These are phyloP conservation scores for Goffeauzyma gilvescens DNA, from an alignment of 768 basidiomycete species.

Conservation along the genomic window DNA sequence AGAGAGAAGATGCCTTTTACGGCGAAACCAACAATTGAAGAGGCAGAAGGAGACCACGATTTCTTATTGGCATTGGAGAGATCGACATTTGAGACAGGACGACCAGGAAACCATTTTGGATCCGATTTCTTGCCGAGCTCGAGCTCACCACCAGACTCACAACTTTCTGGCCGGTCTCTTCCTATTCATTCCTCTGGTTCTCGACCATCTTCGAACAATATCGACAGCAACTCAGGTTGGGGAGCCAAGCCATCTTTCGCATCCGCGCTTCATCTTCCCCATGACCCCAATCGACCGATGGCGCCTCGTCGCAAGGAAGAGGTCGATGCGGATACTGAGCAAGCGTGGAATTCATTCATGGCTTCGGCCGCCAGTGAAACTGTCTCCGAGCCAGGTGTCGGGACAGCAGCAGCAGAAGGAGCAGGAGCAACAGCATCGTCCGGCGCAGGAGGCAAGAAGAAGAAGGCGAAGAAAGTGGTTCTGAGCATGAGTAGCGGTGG, in stretches of 20 bases:
- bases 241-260: too few species aligned
- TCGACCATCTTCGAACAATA: too few species aligned
- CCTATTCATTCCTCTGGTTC: too few species aligned
- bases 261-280: too few species aligned
- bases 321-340: constrained; percentile 20
- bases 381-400: background rate
- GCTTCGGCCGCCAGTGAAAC: background rate
- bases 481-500: constrained; percentile 12
- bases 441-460: constrained; percentile 5
- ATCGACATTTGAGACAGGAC: constrained; percentile 16
- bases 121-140: background rate
- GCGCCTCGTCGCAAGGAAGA: too few species aligned
- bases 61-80: constrained; percentile 24
- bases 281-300: too few species aligned
- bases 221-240: too few species aligned
- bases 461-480: constrained; percentile 13
- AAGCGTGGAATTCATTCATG: constrained; percentile 23
- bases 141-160: background rate
- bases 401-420: background rate
- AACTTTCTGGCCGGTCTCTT: background rate
- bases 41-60: constrained; percentile 19
- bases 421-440: background rate
- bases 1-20: constrained; percentile 36
- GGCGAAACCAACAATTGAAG: background rate
- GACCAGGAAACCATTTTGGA: background rate